Conservation (phyloP, 495 filamentous ascomycete species). For the Xylaria castorea region DNA sequence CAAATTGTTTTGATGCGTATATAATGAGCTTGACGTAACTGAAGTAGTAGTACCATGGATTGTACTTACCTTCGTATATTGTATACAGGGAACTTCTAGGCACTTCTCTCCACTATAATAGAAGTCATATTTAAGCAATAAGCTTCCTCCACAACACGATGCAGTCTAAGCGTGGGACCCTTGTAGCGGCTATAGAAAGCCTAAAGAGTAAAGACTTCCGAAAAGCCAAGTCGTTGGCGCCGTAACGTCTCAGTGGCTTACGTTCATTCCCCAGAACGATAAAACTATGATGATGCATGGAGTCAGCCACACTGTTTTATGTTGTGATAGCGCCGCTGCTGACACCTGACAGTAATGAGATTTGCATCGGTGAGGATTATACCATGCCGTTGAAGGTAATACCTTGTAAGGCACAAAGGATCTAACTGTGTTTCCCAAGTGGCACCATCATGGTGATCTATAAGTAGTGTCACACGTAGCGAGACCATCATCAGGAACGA, state of each 20-base stretch:
- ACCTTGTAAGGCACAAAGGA: neutral
- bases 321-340: neutral
- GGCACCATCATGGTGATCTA: neutral
- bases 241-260: neutral
- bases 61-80: no score
- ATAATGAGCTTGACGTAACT: no score
- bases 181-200: neutral
- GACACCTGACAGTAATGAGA: neutral
- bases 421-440: neutral
- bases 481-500: neutral
- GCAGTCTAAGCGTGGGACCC: slow-evolving; percentile 3
- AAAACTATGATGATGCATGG: neutral
- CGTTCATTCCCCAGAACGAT: neutral
- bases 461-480: neutral
- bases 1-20: neutral
- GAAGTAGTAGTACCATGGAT: no score
- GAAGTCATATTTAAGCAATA: no score
- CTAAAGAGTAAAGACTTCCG: neutral
- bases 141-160: neutral
- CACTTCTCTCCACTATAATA: no score
- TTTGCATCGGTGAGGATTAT: neutral
- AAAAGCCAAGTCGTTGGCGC: neutral
- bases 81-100: no score
- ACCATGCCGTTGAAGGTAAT: neutral
- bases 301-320: neutral